Evolutionary conservation across 23 red algal genomes (phyloP), one percentile per base, ranked within the genome.

Genomic region (Cyanidium caldarium): DNA sequence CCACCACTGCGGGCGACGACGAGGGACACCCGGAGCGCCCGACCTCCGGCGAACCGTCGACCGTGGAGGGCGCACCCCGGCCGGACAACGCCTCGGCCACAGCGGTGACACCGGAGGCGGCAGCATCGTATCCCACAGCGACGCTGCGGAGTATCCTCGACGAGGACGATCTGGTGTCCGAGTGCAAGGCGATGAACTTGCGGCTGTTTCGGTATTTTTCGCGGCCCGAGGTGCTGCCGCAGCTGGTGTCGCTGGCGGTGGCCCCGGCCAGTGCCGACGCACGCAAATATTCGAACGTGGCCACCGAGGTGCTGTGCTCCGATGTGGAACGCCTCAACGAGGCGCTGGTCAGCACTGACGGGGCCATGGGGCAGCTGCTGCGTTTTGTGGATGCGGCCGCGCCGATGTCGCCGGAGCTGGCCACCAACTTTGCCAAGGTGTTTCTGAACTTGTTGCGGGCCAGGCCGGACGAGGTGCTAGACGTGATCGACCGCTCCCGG

Each of bases 131-230:
- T 44, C 41, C 41, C 12, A 21, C 10, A 10, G 10, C 7, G 10
- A 61, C 51, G 7, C n/a, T 61, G 7, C 51, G 51, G 13, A 61
- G n/a, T 16, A 61, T 61, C 21, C 51, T 61, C 51, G 51, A 16
- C 3, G 51, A 61, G 5, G 51, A 61, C 23, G 51, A 61, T 28
- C 51, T 61, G 10, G 31, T 61, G 19, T 28, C 51, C n/a, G 51
- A 61, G 51, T 61, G 51, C 51, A 61, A 61, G 23, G 51, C 51
- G 10, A 61, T 61, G 51, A 61, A 61, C 51, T 28, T 61, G 51
- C 51, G 51, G 19, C 51, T 61, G 19, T 61, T 61, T 25, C n/a
- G 31, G 31, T 61, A 61, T 28, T 61, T 61, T 28, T 61, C 51
- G 51, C 51, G 31, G 7, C 51, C 51, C 3, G 21, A 16, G 7